These are phyloP conservation scores for Cladosporium sp. DNA, from an alignment of 2,329 filamentous ascomycete genomes.

Conservation along the genomic window DNA sequence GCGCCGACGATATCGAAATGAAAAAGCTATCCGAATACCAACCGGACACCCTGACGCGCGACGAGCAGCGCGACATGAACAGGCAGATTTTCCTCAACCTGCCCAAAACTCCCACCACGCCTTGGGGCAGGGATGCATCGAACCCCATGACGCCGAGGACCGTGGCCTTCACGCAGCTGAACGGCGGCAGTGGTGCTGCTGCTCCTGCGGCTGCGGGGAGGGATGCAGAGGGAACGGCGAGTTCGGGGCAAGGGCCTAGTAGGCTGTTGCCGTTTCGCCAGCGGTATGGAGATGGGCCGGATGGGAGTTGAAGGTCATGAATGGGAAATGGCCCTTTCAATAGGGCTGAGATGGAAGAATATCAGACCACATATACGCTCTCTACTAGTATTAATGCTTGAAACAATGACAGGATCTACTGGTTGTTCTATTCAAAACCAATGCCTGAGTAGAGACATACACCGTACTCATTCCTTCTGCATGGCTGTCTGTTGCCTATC, in stretches of 20 bases:
- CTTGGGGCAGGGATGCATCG: slow-evolving; percentile 27
- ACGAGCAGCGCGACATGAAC: slow-evolving; percentile 57
- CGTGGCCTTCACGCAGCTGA: slow-evolving; percentile 62
- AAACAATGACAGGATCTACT: too few relatives aligned
- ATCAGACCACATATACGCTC: too few relatives aligned
- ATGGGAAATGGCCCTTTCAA: too few relatives aligned
- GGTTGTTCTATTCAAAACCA: too few relatives aligned
- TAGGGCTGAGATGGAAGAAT: too few relatives aligned
- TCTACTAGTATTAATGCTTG: too few relatives aligned
- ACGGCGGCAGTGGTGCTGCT: slow-evolving; percentile 19
- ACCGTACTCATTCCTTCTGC: too few relatives aligned
- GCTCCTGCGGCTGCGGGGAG: not conserved
- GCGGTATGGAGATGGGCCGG: slow-evolving; percentile 6
- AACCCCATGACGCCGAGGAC: slow-evolving; percentile 60
- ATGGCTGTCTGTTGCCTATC: too few relatives aligned
- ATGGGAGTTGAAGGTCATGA: slow-evolving; percentile 8
- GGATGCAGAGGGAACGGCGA: not conserved
- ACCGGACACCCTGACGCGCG: slow-evolving; percentile 44
- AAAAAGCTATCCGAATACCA: slow-evolving; percentile 46
- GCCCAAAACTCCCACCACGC: slow-evolving; percentile 45
- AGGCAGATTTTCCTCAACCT: slow-evolving; percentile 31
- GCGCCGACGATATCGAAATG: slow-evolving; percentile 40
- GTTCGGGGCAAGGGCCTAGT: slow-evolving; percentile 8
- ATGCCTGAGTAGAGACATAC: too few relatives aligned
- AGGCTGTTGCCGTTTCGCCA: slow-evolving; percentile 11